phyloP scores from a whole-genome alignment of 1,139 yeast species.

The Candida albicans region DNA sequence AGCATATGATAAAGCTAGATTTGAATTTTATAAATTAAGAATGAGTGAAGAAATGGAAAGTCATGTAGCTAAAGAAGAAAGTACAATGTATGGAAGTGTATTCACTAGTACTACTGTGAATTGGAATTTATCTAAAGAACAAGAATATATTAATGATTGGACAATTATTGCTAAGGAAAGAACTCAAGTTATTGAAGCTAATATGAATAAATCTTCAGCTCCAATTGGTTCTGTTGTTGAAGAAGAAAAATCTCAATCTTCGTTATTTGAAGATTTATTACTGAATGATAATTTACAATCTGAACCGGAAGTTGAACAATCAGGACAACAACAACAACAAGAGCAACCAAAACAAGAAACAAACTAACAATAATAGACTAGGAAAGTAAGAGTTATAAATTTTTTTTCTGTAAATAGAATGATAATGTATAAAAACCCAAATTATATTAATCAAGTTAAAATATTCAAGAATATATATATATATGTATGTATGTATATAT shows the following conservation, averaged over 20 bases:
- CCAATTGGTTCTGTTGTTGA: constrained; percentile 28
- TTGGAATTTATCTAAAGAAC: constrained; percentile 71
- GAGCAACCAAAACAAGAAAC: not conserved
- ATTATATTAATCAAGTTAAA: not conserved
- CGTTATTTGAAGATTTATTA: constrained; percentile 26
- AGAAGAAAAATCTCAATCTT: constrained; percentile 16
- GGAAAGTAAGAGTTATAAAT: not conserved
- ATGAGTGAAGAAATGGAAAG: constrained; percentile 80
- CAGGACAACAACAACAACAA: not conserved
- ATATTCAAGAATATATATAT: constrained; percentile 1
- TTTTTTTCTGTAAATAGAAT: not conserved
- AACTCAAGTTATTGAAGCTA: constrained; percentile 51
- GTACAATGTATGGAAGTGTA: constrained; percentile 80
- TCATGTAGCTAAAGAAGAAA: constrained; percentile 79
- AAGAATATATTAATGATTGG: constrained; percentile 71
- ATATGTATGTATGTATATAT: constrained; percentile 5
- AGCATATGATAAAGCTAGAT: constrained; percentile 84
- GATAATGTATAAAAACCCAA: not conserved
- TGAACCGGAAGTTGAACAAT: not conserved
- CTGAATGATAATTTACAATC: not conserved
- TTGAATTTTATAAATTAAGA: constrained; percentile 82
- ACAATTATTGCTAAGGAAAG: constrained; percentile 62
- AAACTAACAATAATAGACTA: not conserved
- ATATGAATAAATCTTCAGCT: constrained; percentile 32
- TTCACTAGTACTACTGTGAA: constrained; percentile 58